Evolutionary conservation across 1,139 yeast genomes (phyloP).

Genomic region (Yamadazyma spencermartinsiae): DNA sequence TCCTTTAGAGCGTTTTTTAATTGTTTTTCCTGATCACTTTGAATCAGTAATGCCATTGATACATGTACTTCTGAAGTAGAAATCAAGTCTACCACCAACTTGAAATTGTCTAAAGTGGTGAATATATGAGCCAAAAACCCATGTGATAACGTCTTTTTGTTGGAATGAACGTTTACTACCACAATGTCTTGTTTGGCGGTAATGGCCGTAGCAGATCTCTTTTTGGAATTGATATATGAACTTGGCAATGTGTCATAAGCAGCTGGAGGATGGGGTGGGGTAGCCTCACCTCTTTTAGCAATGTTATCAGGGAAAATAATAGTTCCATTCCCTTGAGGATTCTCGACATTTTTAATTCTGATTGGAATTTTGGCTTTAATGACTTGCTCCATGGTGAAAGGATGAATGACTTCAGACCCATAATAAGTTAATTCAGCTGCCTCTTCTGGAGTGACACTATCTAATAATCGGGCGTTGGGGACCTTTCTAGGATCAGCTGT

Average conservation of each 20-base stretch:
- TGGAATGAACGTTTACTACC: slow-evolving; percentile 90
- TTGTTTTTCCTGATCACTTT: slow-evolving; percentile 56
- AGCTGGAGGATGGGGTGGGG: slow-evolving; percentile 95
- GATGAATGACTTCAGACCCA: slow-evolving; percentile 97
- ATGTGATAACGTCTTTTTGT: slow-evolving; percentile 88
- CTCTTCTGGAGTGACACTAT: slow-evolving; percentile 95
- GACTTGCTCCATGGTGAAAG: slow-evolving; percentile 99
- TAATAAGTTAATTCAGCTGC: slow-evolving; percentile 97
- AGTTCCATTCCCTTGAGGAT: slow-evolving; percentile 89
- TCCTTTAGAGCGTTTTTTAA: slow-evolving; percentile 74
- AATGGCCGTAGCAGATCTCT: slow-evolving; percentile 92
- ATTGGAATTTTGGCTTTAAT: slow-evolving; percentile 94
- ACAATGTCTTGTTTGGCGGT: slow-evolving; percentile 92
- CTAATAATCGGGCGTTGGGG: slow-evolving; percentile 79
- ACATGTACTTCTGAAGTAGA: slow-evolving; percentile 98
- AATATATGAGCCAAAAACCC: slow-evolving; percentile 93
- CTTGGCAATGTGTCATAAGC: slow-evolving; percentile 57
- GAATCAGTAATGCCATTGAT: slow-evolving; percentile 92
- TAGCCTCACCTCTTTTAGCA: slow-evolving; percentile 79
- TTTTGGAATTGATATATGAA: slow-evolving; percentile 47
- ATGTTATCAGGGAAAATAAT: slow-evolving; percentile 89
- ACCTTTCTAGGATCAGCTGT: slow-evolving; percentile 98
- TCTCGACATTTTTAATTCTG: slow-evolving; percentile 91
- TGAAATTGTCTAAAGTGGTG: slow-evolving; percentile 79
- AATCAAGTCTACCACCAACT: slow-evolving; percentile 89